Evolutionary conservation across 352 stramenopile genomes (phyloP), one percentile per base, ranked within the genome.

Genomic region (Thraustochytrium striatum): DNA sequence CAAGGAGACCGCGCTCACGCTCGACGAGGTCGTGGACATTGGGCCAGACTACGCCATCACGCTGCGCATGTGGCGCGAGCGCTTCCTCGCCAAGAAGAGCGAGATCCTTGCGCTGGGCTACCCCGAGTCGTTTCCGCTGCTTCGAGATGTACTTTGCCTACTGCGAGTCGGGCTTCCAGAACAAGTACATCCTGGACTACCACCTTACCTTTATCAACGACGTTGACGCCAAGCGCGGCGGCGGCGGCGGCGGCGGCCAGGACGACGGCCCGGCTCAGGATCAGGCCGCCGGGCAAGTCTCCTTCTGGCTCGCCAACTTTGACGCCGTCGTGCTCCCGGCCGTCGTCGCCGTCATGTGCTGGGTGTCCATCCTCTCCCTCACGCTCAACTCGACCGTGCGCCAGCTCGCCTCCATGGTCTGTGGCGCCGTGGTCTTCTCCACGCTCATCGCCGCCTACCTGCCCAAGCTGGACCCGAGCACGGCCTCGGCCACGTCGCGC

Each of bases 81-180:
- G 89, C 68, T 95, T 93, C 88, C 87, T 93, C 82, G 79, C 62
- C 25, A 72, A 89, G 75, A 87, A 92, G 84, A 61, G 90, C 65
- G 87, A 91, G 82, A 87, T 88, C 72, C 88, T 88, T 80, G 85
- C 86, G 50, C 88, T 94, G 82, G 84, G 91, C 84, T 90, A 90
- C 81, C 75, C 86, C 1, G 88, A 92, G 57, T 87, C 92, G 1
- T 95, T 87, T 89, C 75, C 89, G 90, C 73, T 92, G 93, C 88
- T 95, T 89, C 88, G 88, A 94, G 72, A 94, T 90, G 82, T 95
- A 95, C 86, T 84, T 95, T 72, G 84, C 87, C 72, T 95, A 95
- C 87, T 95, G 90, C 82, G 89, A 89, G 58, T 89, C 90, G n/a
- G 90, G 89, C 72, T 95, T 95, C 87, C n/a, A 11, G n/a, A 25